Evolutionary conservation across 2,329 filamentous ascomycete genomes (phyloP), one percentile per base, ranked within the genome.

Genomic region (Boeremia lycopersici): DNA sequence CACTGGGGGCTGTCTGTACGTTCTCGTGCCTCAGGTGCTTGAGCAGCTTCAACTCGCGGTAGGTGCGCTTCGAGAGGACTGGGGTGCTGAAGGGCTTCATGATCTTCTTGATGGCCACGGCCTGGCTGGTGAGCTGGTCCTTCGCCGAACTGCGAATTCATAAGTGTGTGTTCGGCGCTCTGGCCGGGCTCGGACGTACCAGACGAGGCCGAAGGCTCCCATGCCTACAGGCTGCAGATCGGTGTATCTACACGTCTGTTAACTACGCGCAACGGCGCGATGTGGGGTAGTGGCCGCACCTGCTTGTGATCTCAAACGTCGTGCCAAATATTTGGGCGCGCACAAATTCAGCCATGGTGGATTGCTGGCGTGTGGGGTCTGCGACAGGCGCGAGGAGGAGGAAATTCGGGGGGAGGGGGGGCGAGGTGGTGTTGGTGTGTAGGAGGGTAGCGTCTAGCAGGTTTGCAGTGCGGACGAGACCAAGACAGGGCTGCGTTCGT

Each of bases 11-110:
- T 40, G 38, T 58, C 57, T 82, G 60, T 77, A 96, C 93, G 80
- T 99, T 99, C 80, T 99, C 95, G 77, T 99, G 95, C 74, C 88
- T 88, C 58, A 99, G 82, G 74, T 99, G 95, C 82, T 98, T 99
- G 72, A 99, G 82, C 61, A 99, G 85, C 82, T 98, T 99, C 74
- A 99, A 81, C 78, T 99, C 95, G 73, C 95, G 88, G 77, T 99
- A 99, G 64, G 95, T 99, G 74, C 95, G 86, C 83, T 99, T 99
- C 55, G 95, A 95, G 42, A 99, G 84, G 55, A 99, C 95, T 1
- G 95, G 93, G n/a, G 95, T 99, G 83, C 93, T 97, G 80, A 99
- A 99, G 9, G 95, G 95, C 83, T 98, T 99, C 93, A 99, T 98
- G 74, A 99, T 99, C 86, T 99, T 99, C 86, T 99, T 99, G 75